A percentile compares a stretch with the other conserved stretches of the same genome.
phyloP scores from a whole-genome alignment of 2,329 filamentous ascomycete species.

The Colletotrichum simmondsii region DNA sequence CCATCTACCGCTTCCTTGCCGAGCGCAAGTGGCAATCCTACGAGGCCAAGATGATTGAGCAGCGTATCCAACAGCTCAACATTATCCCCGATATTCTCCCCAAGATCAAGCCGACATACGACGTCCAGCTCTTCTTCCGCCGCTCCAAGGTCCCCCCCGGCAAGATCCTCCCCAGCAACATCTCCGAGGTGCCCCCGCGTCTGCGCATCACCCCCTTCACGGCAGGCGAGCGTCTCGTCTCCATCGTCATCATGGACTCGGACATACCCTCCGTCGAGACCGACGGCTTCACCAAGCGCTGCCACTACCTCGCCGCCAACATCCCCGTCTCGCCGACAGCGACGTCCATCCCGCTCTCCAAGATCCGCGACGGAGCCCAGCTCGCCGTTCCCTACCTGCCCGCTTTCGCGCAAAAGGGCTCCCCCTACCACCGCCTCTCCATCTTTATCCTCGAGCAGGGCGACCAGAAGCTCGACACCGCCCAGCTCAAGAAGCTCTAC shows the following conservation, averaged over 20 bases:
- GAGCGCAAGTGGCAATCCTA: conserved; percentile 89
- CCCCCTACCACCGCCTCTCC: conserved; percentile 89
- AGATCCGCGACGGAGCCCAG: conserved; percentile 69
- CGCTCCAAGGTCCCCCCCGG: conserved; percentile 78
- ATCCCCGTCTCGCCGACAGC: conserved; percentile 63
- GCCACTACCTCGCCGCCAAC: conserved; percentile 85
- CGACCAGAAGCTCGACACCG: conserved; percentile 67
- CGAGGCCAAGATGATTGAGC: conserved; percentile 80
- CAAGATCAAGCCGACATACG: conserved; percentile 79
- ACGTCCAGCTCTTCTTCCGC: conserved; percentile 85
- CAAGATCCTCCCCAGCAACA: conserved; percentile 78
- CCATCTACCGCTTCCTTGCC: conserved; percentile 92
- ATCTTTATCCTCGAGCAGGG: conserved; percentile 87
- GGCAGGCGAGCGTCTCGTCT: conserved; percentile 82
- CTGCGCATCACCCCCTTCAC: conserved; percentile 89
- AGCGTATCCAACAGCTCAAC: conserved; percentile 87
- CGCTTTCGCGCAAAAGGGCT: conserved; percentile 88
- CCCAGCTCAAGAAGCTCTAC: conserved; percentile 65
- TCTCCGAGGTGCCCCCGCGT: conserved; percentile 79
- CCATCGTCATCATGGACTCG: conserved; percentile 86
- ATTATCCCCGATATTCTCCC: conserved; percentile 91
- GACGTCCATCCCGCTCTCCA: conserved; percentile 72
- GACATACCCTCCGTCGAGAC: conserved; percentile 85
- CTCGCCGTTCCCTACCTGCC: conserved; percentile 85
- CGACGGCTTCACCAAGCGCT: conserved; percentile 82